Evolutionary conservation across 1,139 yeast species (phyloP), one percentile per base, ranked within the genome.

Genomic region (Candida dubliniensis): DNA sequence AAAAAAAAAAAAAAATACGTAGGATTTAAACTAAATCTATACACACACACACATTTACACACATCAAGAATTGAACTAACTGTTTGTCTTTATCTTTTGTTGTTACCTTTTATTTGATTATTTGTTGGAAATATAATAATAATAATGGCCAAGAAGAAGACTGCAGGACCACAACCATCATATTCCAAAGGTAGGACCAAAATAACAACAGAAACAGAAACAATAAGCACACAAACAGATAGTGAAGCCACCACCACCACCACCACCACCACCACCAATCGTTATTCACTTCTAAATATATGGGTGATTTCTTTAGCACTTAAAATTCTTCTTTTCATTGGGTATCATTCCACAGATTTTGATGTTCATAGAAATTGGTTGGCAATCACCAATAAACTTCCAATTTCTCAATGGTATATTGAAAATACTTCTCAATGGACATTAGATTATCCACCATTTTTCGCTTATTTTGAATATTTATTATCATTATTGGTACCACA

Each of bases 361-460:
- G 99, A 93, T 60, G 99, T 95, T 12, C 99, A 93, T 63, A 74
- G 99, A 47, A 93, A 93, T 61, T 93, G 99, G 99, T 75, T 93
- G 35, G 96, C 99, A 0, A 84, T 93, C 38, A 93, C 99, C 2
- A 69, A 82, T 55, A 76, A 76, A n/a, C 65, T 91, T 31, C 98
- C 98, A 0, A 45, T 91, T 12, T 67, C 68, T 10, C 63, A 85
- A 46, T 93, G 99, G 99, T 93, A 93, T 60, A 63, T 74, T 37
- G 96, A 93, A 56, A 67, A 74, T 24, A 90, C 96, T 0, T 85
- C 88, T 34, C 93, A 87, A 60, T 93, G 99, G 98, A 93, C 99
- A 0, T 69, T 95, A 41, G 99, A 93, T 64, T 93, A 93, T 64
- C 99, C 99, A 5, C 99, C 99, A 0, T 88, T 90, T 59, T 93